Base-by-base conservation (phyloP, 768 basidiomycete genomes). In the Tricholoma terreum region DNA sequence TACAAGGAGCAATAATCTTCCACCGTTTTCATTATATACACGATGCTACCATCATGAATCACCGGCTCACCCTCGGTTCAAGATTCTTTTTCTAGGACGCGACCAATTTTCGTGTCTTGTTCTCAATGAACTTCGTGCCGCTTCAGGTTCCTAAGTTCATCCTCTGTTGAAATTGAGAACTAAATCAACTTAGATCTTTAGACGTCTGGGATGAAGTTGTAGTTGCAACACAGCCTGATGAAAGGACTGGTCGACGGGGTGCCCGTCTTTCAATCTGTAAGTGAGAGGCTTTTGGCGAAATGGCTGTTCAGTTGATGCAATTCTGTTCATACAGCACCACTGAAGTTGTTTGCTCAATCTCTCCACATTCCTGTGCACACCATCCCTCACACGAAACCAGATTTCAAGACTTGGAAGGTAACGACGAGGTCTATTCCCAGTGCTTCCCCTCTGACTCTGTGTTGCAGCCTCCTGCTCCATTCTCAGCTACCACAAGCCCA, bases 61-160 rank as follows among this genome's bases (percentile, higher is more conserved):
- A 24, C 24, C 9, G 17, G 30, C 22, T 38, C 61, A 19, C 75
- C 52, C 52, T 33, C 38, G 75, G 4, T 88, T 92, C 67, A 81
- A 84, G n/a, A 81, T 97, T 40, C 78, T 97, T 6, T 96, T 92
- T 70, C 83, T 92, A 67, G 94, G 94, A 51, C 88, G 92, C 15
- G 94, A 95, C 68, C 83, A 86, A 64, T 96, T 96, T 70, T 96
- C 94, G 1, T 89, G 88, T 65, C 71, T 75, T 6, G 84, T 92
- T 2, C 79, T 97, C 50, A 71, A 80, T 52, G 77, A 86, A 55
- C 70, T 96, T 1, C 73, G 88, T 55, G 65, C 72, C 14, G 87
- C 89, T 5, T 68, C 68, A 71, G 92, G 93, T 89, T 30, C 35
- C 63, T 65, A 17, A 22, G 54, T 53, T 46, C 17, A 3, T 1